Conservation (phyloP, 1,284 basidiomycete species). For the Cystobasidium slooffiae region DNA sequence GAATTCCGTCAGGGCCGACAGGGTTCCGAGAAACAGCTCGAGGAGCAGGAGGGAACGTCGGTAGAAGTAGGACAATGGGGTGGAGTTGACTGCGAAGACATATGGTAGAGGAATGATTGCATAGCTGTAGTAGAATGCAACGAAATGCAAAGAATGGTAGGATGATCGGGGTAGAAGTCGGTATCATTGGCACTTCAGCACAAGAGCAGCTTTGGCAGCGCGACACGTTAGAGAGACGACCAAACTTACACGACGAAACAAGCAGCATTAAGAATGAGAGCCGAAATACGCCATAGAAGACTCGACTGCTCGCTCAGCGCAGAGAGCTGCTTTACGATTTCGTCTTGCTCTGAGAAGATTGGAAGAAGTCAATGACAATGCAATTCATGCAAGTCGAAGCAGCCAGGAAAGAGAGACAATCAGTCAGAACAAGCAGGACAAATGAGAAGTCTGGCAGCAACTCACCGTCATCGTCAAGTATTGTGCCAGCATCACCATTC, state of each 20-base stretch:
- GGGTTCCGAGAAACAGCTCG: conserved; percentile 23
- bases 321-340: conserved; percentile 25
- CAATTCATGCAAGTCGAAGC: not conserved
- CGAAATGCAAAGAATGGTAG: not conserved
- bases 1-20: conserved; percentile 33
- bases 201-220: not conserved
- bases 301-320: conserved; percentile 31
- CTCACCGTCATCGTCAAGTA: conserved; percentile 38
- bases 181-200: not conserved
- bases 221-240: not conserved
- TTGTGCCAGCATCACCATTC: not conserved
- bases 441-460: not conserved
- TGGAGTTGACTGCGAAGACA: conserved; percentile 17
- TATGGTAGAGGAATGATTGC: conserved; percentile 32
- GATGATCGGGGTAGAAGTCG: not conserved
- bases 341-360: conserved; percentile 25
- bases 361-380: not conserved
- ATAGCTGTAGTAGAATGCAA: conserved; percentile 2
- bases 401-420: no score
- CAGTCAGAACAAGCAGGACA: no score
- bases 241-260: conserved; percentile 30
- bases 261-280: conserved; percentile 24
- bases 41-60: conserved; percentile 33
- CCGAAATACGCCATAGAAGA: conserved; percentile 31
- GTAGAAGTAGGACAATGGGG: conserved; percentile 11